These are phyloP conservation scores for Aureobasidium sp. DNA, from an alignment of 2,329 filamentous ascomycete genomes.

Conservation along the genomic window DNA sequence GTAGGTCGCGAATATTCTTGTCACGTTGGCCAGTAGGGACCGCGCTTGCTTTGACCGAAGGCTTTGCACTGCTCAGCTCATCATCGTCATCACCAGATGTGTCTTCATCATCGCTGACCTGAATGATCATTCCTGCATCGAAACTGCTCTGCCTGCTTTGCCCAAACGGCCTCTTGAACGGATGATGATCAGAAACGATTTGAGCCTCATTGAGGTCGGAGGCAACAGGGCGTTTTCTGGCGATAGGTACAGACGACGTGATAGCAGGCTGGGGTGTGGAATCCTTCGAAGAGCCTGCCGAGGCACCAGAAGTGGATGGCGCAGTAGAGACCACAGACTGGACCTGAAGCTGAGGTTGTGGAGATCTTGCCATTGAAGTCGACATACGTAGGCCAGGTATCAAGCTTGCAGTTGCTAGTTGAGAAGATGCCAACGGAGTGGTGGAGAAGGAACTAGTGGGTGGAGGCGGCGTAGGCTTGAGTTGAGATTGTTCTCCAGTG, in stretches of 20 bases:
- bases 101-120: conserved; percentile 55
- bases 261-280: background rate
- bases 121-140: conserved; percentile 63
- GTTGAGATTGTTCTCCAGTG: background rate
- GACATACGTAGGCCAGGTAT: conserved; percentile 7
- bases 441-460: background rate
- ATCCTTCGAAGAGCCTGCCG: background rate
- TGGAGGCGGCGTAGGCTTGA: background rate
- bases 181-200: conserved; percentile 16
- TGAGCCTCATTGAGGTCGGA: conserved; percentile 6
- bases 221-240: conserved; percentile 54
- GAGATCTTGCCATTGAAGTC: background rate
- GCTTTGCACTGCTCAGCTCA: background rate
- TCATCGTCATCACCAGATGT: conserved; percentile 18
- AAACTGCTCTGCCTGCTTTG: conserved; percentile 40
- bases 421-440: background rate
- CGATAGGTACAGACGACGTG: background rate
- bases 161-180: conserved; percentile 53
- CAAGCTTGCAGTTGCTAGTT: background rate
- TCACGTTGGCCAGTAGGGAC: background rate
- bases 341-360: background rate
- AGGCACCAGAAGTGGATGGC: background rate
- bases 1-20: conserved; percentile 17
- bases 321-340: background rate
- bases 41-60: background rate